These are phyloP conservation scores for Colletotrichum sp. DNA, from an alignment of 2,329 filamentous ascomycete genomes.

Conservation along the genomic window DNA sequence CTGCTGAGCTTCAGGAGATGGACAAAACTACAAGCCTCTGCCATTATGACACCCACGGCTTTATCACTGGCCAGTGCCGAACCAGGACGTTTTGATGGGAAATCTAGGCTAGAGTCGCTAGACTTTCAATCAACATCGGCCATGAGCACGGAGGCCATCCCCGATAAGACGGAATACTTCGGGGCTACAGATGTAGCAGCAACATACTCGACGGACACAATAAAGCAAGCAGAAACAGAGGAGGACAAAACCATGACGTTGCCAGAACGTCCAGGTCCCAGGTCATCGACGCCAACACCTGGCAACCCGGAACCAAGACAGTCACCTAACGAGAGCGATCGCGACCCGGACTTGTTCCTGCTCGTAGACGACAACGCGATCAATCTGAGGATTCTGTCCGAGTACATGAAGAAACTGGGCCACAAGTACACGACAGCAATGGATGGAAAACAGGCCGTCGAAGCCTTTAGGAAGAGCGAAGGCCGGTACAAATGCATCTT, in stretches of 20 bases:
- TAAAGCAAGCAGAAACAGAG: not conserved
- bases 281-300: not conserved
- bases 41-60: not conserved
- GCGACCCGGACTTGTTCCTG: constrained; percentile 26
- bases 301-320: not conserved
- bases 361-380: constrained; percentile 48
- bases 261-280: not conserved
- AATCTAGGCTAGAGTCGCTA: not conserved
- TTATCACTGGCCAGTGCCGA: not conserved
- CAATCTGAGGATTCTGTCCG: constrained; percentile 38
- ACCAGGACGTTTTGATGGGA: not conserved
- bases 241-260: not conserved
- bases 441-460: constrained; percentile 39
- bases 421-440: constrained; percentile 32
- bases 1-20: constrained; percentile 29
- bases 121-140: not conserved
- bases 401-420: constrained; percentile 39
- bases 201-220: not conserved
- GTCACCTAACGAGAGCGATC: not conserved
- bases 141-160: not conserved
- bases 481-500: constrained; percentile 34
- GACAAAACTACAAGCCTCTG: constrained; percentile 16
- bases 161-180: not conserved
- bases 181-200: not conserved
- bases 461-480: constrained; percentile 28